Conservation (phyloP, 108 stramenopile genomes). For the Cyclostephanos tholiformis region DNA sequence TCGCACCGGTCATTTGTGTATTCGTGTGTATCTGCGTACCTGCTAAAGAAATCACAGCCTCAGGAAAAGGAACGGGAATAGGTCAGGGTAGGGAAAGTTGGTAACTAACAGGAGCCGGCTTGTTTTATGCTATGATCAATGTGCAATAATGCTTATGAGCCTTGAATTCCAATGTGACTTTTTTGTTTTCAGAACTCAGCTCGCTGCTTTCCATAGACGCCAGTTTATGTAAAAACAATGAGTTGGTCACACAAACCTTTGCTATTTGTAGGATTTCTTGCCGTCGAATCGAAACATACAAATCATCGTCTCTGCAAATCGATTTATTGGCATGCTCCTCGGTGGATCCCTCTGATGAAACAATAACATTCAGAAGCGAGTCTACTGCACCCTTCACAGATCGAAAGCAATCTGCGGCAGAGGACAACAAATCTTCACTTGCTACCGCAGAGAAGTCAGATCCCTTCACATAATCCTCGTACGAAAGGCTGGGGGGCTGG, state of each 20-base stretch:
- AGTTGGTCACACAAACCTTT: slow-evolving; percentile 77
- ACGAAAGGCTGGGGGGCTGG: slow-evolving; percentile 72
- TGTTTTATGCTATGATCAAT: slow-evolving; percentile 21
- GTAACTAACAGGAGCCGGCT: too few relatives aligned
- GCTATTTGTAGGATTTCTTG: slow-evolving; percentile 52
- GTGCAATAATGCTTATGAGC: slow-evolving; percentile 62
- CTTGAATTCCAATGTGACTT: slow-evolving; percentile 49
- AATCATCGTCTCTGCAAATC: slow-evolving; percentile 22
- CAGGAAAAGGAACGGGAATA: too few relatives aligned
- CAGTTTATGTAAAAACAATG: slow-evolving; percentile 66
- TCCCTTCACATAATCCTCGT: slow-evolving; percentile 66
- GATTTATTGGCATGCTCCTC: slow-evolving; percentile 4
- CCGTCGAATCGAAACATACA: slow-evolving; percentile 47
- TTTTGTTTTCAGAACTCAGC: background rate
- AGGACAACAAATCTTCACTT: slow-evolving; percentile 52
- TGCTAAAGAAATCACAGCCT: too few relatives aligned
- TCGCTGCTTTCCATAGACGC: slow-evolving; percentile 18
- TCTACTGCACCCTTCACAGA: slow-evolving; percentile 55
- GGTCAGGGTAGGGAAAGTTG: too few relatives aligned
- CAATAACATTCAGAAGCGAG: slow-evolving; percentile 28
- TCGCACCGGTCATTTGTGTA: too few relatives aligned
- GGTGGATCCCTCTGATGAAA: too few relatives aligned
- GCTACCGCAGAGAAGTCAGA: slow-evolving; percentile 63
- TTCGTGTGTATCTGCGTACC: too few relatives aligned
- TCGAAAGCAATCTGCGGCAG: slow-evolving; percentile 67